Base-by-base conservation (phyloP, 495 filamentous ascomycete species). In the Podospora pseudopauciseta region DNA sequence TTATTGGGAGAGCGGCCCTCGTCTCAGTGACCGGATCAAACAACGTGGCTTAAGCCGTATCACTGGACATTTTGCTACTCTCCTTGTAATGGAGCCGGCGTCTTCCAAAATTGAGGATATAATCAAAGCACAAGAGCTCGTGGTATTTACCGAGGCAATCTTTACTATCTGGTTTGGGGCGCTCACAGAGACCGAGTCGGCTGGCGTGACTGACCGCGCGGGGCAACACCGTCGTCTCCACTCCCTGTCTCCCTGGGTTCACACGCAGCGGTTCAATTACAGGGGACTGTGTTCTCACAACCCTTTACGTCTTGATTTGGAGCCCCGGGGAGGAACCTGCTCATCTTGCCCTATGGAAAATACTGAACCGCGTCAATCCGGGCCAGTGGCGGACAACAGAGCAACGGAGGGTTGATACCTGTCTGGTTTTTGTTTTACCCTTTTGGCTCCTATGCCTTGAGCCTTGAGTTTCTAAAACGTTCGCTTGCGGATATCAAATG, bases 31-130 rank as follows among this genome's bases (percentile, higher is more conserved):
- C 49, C 49, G 49, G 49, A 54, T 54, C 49, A 54, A 54, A 54
- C 49, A 54, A 54, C 49, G 49, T 54, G 49, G 49, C 18, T 54
- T 54, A 54, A 54, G 49, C 49, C 49, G 49, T 54, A 54, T 18
- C 49, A 54, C 49, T 54, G 49, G 49, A 18, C 49, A 54, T 54
- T 54, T 54, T 54, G 49, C 49, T 54, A 54, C 49, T 54, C 49
- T 54, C 49, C 49, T 54, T 54, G 49, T 18, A 18, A 54, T 54
- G 49, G 49, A 54, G 49, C 49, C 49, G 49, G 49, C 49, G 49
- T 54, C 49, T 54, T 54, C 49, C 11, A 2, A 54, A 54, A 54
- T 54, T 54, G 49, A 2, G 49, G 49, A 54, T 54, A 54, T 54
- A 54, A 54, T 2, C 18, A 54, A 54, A 54, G 49, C 49, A 54